A percentile compares a stretch with the other conserved stretches of the same genome.
phyloP scores from a whole-genome alignment of 1,284 basidiomycete species.

The Ustilago trichophora region DNA sequence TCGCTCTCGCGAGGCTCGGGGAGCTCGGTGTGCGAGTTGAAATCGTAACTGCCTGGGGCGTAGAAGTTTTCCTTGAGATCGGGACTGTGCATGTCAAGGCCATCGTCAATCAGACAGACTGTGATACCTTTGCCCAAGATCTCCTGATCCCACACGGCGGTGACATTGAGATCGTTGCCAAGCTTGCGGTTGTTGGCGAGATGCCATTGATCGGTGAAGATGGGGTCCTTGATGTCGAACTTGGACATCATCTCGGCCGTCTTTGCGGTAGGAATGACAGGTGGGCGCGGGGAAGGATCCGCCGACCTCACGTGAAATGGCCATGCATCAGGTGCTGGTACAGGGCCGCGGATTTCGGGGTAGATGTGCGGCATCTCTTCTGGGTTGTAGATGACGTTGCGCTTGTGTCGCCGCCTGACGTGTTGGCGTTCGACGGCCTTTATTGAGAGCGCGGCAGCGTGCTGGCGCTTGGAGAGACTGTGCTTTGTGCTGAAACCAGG shows the following conservation, averaged over 20 bases:
- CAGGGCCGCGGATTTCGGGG: slow-evolving; percentile 44
- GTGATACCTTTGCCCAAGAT: slow-evolving; percentile 88
- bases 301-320: slow-evolving; percentile 27
- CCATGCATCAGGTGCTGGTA: slow-evolving; percentile 37
- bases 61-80: slow-evolving; percentile 92
- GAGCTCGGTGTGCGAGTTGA: slow-evolving; percentile 88
- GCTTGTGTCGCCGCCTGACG: slow-evolving; percentile 61
- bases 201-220: slow-evolving; percentile 92
- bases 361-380: slow-evolving; percentile 57
- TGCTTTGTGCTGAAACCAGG: slow-evolving; percentile 28
- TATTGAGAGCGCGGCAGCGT: slow-evolving; percentile 48
- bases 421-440: slow-evolving; percentile 61
- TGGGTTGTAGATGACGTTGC: slow-evolving; percentile 63
- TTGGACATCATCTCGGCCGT: slow-evolving; percentile 43
- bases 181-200: slow-evolving; percentile 59
- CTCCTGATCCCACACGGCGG: slow-evolving; percentile 84
- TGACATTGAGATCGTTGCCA: slow-evolving; percentile 82
- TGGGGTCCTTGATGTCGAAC: slow-evolving; percentile 83
- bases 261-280: slow-evolving; percentile 37
- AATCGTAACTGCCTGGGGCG: slow-evolving; percentile 90
- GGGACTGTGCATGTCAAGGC: slow-evolving; percentile 86
- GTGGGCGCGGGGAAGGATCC: slow-evolving; percentile 45
- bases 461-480: slow-evolving; percentile 41
- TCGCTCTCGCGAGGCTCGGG: slow-evolving; percentile 88
- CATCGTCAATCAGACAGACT: slow-evolving; percentile 93